Evolutionary conservation across 345 rosid species (phyloP).

Genomic region (Hevea brasiliensis): DNA sequence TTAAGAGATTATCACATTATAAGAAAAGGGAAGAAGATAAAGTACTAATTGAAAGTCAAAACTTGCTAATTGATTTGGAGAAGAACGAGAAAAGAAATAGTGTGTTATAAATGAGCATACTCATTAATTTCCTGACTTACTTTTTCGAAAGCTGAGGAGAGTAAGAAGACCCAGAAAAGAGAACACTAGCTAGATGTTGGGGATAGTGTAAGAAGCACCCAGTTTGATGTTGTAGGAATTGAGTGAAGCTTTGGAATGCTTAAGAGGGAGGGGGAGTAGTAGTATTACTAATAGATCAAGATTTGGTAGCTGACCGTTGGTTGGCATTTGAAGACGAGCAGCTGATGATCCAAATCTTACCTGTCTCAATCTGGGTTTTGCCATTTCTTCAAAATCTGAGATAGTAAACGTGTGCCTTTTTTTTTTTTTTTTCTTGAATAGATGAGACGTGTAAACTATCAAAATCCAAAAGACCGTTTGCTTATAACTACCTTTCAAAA

Average conservation of each 20-base stretch:
- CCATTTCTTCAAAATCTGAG: neutral
- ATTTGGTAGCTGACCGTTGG: constrained; percentile 16
- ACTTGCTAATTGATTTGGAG: too few species aligned
- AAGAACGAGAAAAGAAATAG: neutral
- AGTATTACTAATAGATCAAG: too few species aligned
- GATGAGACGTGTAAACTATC: neutral
- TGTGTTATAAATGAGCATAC: neutral
- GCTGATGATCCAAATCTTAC: neutral
- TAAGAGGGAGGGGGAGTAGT: too few species aligned
- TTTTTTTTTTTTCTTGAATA: neutral
- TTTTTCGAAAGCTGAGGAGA: neutral
- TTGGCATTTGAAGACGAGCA: constrained; percentile 10
- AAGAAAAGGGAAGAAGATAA: neutral
- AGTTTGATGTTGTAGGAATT: too few species aligned
- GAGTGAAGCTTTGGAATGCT: too few species aligned
- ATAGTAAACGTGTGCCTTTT: neutral
- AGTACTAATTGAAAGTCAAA: too few species aligned
- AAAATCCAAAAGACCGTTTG: constrained; percentile 3
- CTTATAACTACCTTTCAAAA: constrained; percentile 10
- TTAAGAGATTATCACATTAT: neutral
- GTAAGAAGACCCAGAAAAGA: neutral
- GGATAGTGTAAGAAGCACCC: too few species aligned
- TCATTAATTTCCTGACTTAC: neutral
- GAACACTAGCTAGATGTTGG: too few species aligned
- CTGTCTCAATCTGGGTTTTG: neutral